Evolutionary conservation across 2,329 filamentous ascomycete species (phyloP).

Genomic region (Pseudomassariella vexata): DNA sequence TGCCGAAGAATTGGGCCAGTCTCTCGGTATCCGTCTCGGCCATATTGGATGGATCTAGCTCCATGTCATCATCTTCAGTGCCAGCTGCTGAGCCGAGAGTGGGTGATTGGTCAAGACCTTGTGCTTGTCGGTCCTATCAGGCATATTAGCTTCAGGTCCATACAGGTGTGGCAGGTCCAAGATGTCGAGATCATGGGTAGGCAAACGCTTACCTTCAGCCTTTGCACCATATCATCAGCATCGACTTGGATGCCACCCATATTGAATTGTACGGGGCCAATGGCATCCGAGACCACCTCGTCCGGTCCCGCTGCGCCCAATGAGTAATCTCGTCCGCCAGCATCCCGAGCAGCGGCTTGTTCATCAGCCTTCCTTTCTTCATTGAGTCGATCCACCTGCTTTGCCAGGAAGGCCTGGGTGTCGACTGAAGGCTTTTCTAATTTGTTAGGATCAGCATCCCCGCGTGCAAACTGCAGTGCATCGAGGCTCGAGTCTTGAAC

Average conservation of each 20-base stretch:
- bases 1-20: conserved; percentile 54
- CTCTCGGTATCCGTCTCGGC: conserved; percentile 44
- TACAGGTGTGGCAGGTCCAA: too few relatives aligned
- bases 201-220: conserved; percentile 68
- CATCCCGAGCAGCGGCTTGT: too few relatives aligned
- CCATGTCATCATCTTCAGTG: conserved; percentile 26
- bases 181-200: too few relatives aligned
- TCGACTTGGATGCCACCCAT: conserved; percentile 97
- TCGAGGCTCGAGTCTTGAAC: conserved; percentile 70
- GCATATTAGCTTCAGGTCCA: conserved; percentile 14
- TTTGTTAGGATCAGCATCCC: conserved; percentile 34
- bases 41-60: conserved; percentile 29
- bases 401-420: conserved; percentile 69
- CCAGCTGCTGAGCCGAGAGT: too few relatives aligned
- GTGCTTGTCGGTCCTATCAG: conserved; percentile 50
- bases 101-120: conserved; percentile 40
- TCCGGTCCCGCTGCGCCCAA: conserved; percentile 21
- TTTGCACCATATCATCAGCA: conserved; percentile 86
- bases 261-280: conserved; percentile 94
- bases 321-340: conserved; percentile 28
- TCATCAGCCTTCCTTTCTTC: conserved; percentile 49
- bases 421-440: conserved; percentile 65
- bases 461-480: conserved; percentile 48
- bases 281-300: conserved; percentile 65
- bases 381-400: conserved; percentile 74